Percentiles rank a stretch among this genome's conserved stretches.
These are phyloP conservation scores for Boletus rufocinnamomeus DNA, from an alignment of 768 basidiomycete genomes.

Conservation along the genomic window DNA sequence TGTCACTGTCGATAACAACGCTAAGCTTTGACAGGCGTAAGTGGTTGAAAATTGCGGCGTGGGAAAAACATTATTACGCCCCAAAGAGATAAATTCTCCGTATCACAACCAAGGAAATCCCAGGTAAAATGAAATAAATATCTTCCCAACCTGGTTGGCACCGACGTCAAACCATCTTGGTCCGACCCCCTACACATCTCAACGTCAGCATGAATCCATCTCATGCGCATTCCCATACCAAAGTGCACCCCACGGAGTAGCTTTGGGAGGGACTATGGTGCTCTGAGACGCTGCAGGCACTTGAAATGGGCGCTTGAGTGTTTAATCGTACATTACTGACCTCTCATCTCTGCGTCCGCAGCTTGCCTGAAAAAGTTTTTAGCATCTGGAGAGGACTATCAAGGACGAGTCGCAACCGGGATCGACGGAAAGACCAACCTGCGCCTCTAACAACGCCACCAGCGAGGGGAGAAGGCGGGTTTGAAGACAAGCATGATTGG, in stretches of 20 bases:
- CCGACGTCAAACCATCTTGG: too few relatives aligned
- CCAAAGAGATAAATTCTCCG: too few relatives aligned
- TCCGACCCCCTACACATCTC: not conserved
- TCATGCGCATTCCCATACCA: slow-evolving; percentile 9
- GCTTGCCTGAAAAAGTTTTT: not conserved
- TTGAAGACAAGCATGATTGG: slow-evolving; percentile 15
- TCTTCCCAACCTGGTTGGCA: too few relatives aligned
- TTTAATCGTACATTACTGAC: slow-evolving; percentile 9
- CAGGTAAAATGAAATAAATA: too few relatives aligned
- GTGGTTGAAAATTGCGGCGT: too few relatives aligned
- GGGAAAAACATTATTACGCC: too few relatives aligned
- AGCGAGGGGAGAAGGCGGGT: slow-evolving; percentile 6
- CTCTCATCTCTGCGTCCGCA: not conserved
- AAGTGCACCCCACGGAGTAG: slow-evolving; percentile 12
- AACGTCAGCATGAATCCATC: not conserved
- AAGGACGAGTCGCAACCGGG: not conserved
- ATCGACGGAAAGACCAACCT: slow-evolving; percentile 10
- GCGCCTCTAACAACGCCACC: slow-evolving; percentile 3
- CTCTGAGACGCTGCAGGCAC: not conserved
- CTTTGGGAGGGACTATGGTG: not conserved
- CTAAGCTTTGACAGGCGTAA: too few relatives aligned
- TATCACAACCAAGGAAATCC: too few relatives aligned
- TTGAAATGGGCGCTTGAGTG: not conserved
- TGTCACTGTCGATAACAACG: too few relatives aligned
- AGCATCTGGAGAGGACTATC: slow-evolving; percentile 1